phyloP scores from a whole-genome alignment of 345 rosid genomes.

The Lumnitzera littorea region DNA sequence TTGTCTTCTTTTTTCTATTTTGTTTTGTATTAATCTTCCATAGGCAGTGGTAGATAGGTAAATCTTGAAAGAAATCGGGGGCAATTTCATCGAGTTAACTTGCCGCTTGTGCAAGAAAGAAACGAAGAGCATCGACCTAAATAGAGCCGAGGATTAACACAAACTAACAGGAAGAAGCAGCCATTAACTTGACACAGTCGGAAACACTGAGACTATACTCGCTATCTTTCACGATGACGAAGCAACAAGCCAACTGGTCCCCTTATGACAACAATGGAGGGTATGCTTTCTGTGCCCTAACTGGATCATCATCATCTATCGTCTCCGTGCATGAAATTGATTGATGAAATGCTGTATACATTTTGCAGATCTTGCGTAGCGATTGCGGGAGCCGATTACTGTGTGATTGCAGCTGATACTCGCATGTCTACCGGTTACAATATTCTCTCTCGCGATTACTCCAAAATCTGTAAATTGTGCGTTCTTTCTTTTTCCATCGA shows the following conservation, averaged over 20 bases:
- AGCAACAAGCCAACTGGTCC: constrained; percentile 76
- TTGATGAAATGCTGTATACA: not conserved
- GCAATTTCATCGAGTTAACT: no score
- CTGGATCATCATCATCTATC: not conserved
- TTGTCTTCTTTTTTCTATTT: no score
- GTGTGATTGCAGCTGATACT: constrained; percentile 94
- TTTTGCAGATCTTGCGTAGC: constrained; percentile 75
- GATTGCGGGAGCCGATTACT: constrained; percentile 89
- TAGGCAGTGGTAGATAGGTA: no score
- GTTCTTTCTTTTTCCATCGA: constrained; percentile 4
- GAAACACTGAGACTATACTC: no score
- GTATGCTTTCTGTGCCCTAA: constrained; percentile 21
- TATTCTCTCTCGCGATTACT: constrained; percentile 86
- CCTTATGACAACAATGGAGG: constrained; percentile 99
- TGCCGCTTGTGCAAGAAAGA: no score
- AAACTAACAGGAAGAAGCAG: no score
- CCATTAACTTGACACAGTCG: no score
- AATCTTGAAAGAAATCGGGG: no score
- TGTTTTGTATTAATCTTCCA: no score
- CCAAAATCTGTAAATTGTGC: constrained; percentile 76
- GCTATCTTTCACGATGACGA: constrained; percentile 38
- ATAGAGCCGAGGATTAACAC: no score
- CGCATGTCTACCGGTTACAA: constrained; percentile 94
- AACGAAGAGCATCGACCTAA: no score
- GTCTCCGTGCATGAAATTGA: not conserved